Evolutionary conservation across 805 yeast genomes (phyloP), one percentile per base, ranked within the genome.

Genomic region (Yamadazyma tumulicola): DNA sequence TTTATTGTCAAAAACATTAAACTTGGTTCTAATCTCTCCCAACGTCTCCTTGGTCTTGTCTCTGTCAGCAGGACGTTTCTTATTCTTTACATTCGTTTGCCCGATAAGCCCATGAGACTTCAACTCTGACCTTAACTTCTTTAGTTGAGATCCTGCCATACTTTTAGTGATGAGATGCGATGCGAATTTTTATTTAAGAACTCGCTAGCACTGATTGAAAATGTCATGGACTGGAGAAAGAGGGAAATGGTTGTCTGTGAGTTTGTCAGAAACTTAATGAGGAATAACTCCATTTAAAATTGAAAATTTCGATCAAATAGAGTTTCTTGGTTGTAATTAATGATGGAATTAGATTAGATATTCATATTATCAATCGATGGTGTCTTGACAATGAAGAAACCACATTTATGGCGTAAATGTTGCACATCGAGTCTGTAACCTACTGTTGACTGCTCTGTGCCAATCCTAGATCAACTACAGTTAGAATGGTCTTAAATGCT

Each of bases 111-210:
- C 96, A 35, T 81, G 78, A 33, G 78, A 74, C 52, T 81, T 81
- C 37, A 88, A 64, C 2, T 87, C 78, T 32, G 79, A 89, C 50
- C 83, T 87, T 35, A 88, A 72, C 65, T 77, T 79, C 56, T 87
- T 88, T 43, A 89, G 67, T 65, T 89, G 96, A 11, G 96, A 85
- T 22, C 94, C 94, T 23, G 83, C 91, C 93, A 83, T 83, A 15
- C 6, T 14, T 15, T 28, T 15, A 31, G 36, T 18, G 29, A 29
- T 39, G 45, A 41, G 45, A 34, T 41, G 45, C 24, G 45, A 23
- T 29, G 19, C 29, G 27, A 24, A 8, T 24, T 24, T 24, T 7
- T n/a, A 21, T n/a, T 21, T 9, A 9, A 21, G n/a, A 21, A 9
- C 23, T 21, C n/a, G n/a, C n/a, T n/a, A n/a, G n/a, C n/a, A n/a